Percentiles rank a stretch among this genome's conserved stretches.
Conservation (phyloP, 1,284 basidiomycete genomes). For the Tylopilus sp. region DNA sequence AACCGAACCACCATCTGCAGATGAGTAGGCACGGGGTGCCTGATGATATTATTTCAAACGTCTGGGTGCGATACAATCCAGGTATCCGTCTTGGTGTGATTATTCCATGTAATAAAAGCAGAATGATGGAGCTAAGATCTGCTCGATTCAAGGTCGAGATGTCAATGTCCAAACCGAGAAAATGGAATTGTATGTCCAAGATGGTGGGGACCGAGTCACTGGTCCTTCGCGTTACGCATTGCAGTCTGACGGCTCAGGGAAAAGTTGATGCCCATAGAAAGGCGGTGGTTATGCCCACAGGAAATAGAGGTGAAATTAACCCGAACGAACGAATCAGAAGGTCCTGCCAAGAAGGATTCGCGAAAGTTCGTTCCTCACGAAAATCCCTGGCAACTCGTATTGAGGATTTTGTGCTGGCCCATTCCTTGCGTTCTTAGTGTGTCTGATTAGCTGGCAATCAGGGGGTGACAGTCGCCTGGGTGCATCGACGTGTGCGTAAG, state of each 20-base stretch:
- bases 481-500: neutral
- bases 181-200: neutral
- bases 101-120: neutral
- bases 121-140: neutral
- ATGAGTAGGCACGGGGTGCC: neutral
- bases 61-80: neutral
- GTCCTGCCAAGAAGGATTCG: neutral
- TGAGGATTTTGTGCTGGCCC: neutral
- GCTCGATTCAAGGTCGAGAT: neutral
- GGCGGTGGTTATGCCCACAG: neutral
- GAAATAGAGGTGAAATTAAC: no score
- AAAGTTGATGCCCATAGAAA: neutral
- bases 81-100: no score
- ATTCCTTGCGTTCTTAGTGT: neutral
- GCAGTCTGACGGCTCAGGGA: neutral
- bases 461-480: neutral
- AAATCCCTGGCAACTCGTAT: no score
- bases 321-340: neutral
- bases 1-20: neutral
- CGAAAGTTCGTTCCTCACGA: neutral
- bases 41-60: neutral
- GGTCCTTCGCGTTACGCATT: neutral
- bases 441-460: neutral
- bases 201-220: neutral
- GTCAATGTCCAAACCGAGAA: neutral